These are phyloP conservation scores for Parathielavia hyrcaniae DNA, from an alignment of 495 filamentous ascomycete species.

Conservation along the genomic window DNA sequence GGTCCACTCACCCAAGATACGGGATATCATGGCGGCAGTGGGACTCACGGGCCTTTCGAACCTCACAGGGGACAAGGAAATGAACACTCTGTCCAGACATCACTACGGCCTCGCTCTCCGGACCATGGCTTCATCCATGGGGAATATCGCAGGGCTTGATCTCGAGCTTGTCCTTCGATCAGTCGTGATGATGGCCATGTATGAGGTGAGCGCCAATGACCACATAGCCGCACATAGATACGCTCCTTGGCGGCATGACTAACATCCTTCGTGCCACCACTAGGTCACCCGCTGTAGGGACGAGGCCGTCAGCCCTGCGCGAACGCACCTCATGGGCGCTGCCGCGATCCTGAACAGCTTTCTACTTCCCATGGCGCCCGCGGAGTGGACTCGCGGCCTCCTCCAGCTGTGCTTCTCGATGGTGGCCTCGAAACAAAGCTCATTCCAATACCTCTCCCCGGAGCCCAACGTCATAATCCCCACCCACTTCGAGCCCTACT, in stretches of 20 bases:
- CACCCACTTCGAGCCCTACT: slow-evolving; percentile 22
- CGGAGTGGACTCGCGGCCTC: slow-evolving; percentile 32
- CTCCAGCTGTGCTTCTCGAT: slow-evolving; percentile 43
- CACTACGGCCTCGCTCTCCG: slow-evolving; percentile 42
- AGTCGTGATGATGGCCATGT: slow-evolving; percentile 43
- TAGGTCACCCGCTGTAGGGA: slow-evolving; percentile 22
- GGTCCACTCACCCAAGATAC: slow-evolving; percentile 29
- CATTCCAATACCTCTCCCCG: slow-evolving; percentile 17
- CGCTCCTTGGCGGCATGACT: background rate
- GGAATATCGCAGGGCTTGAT: slow-evolving; percentile 22
- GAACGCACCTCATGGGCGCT: slow-evolving; percentile 43
- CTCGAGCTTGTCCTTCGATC: slow-evolving; percentile 31
- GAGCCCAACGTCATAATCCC: slow-evolving; percentile 21
- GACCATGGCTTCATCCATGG: slow-evolving; percentile 32
- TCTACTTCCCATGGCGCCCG: slow-evolving; percentile 25
- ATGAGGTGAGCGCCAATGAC: slow-evolving; percentile 35
- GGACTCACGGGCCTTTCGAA: slow-evolving; percentile 43
- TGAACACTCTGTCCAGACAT: slow-evolving; percentile 35
- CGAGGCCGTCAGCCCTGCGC: slow-evolving; percentile 31
- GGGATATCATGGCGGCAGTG: slow-evolving; percentile 42
- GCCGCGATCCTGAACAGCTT: slow-evolving; percentile 38
- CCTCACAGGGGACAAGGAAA: slow-evolving; percentile 37
- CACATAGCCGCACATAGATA: background rate
- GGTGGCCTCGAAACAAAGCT: slow-evolving; percentile 27
- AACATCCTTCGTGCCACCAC: background rate